A percentile compares a stretch with the other conserved stretches of the same genome.
These are phyloP conservation scores for Coniferiporia weirii DNA, from an alignment of 1,284 basidiomycete genomes.

Conservation along the genomic window DNA sequence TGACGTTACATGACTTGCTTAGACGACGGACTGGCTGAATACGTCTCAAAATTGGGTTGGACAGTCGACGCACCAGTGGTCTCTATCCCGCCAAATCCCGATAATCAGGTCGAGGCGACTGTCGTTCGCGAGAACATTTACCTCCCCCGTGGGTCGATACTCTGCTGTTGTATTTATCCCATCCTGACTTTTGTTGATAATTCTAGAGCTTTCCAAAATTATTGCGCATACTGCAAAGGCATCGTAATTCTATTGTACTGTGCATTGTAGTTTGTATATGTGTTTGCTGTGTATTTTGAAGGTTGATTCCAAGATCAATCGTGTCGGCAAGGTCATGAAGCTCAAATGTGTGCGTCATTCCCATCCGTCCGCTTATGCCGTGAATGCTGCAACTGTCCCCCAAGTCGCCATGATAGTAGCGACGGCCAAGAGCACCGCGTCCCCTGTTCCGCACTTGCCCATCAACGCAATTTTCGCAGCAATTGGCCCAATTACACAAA, in stretches of 20 bases:
- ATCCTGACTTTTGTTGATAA: constrained; percentile 15
- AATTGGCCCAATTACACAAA: constrained; percentile 79
- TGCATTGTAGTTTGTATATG: not conserved
- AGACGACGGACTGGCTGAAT: constrained; percentile 62
- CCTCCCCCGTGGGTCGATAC: constrained; percentile 68
- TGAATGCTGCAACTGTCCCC: constrained; percentile 73
- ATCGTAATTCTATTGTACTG: constrained; percentile 25
- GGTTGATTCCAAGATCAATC: not conserved
- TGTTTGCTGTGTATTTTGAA: not conserved
- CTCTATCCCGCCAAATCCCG: constrained; percentile 79
- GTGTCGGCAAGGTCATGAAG: too few species aligned
- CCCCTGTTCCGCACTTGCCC: constrained; percentile 42
- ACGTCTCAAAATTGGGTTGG: constrained; percentile 75
- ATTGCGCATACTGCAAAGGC: constrained; percentile 63
- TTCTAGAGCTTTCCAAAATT: constrained; percentile 76
- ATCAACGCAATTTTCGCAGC: constrained; percentile 56
- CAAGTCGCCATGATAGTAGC: constrained; percentile 66
- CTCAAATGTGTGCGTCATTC: not conserved
- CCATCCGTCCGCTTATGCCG: constrained; percentile 1
- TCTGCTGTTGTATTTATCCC: constrained; percentile 2
- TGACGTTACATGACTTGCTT: constrained; percentile 7
- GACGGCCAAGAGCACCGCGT: constrained; percentile 51
- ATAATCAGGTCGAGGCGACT: constrained; percentile 93
- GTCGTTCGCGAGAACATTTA: constrained; percentile 89
- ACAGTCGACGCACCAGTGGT: constrained; percentile 58